Evolutionary conservation across 805 yeast genomes (phyloP), one percentile per base, ranked within the genome.

Genomic region (Cyberlindnera lachancei): DNA sequence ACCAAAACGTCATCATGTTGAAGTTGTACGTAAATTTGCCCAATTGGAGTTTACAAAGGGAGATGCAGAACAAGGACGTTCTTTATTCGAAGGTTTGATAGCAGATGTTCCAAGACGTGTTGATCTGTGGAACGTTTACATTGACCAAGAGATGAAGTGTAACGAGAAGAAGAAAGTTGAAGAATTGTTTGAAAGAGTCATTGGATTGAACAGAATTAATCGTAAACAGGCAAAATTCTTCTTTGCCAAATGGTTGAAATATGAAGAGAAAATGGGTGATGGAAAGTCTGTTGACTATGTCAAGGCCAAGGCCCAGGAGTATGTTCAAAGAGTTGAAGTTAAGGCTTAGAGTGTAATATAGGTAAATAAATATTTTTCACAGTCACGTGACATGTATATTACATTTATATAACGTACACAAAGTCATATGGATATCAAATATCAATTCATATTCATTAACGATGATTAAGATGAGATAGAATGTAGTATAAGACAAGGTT

Each of bases 51-150:
- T 79, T 56, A 46, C 66, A 34, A 79, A 79, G 58, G 97, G 97
- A 45, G 95, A 87, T 43, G 64, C 86, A 7, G 98, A 90, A 59
- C 90, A 88, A 56, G 98, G 94, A 34, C 79, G 97, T 55, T 84
- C 96, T 2, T 68, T 90, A 45, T 85, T 90, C 51, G 97, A 90
- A 63, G 97, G 96, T 37, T 70, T 90, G 42, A 58, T 90, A 33
- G 73, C 90, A 16, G 92, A 88, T 53, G 90, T 83, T 29, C 92
- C 96, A 33, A 86, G 86, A 68, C 75, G 94, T 61, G 73, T 85
- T 40, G 98, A 90, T 58, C 59, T 90, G 40, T 90, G 97, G 97
- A 88, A 83, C 51, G 94, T 90, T 25, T 90, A 87, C 59, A 72
- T 90, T 43, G 98, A 90, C 57, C 94, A 85, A 57, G 97, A 90